Evolutionary conservation across 805 yeast species (phyloP), one percentile per base, ranked within the genome.

Genomic region (Yarrowia sp.): DNA sequence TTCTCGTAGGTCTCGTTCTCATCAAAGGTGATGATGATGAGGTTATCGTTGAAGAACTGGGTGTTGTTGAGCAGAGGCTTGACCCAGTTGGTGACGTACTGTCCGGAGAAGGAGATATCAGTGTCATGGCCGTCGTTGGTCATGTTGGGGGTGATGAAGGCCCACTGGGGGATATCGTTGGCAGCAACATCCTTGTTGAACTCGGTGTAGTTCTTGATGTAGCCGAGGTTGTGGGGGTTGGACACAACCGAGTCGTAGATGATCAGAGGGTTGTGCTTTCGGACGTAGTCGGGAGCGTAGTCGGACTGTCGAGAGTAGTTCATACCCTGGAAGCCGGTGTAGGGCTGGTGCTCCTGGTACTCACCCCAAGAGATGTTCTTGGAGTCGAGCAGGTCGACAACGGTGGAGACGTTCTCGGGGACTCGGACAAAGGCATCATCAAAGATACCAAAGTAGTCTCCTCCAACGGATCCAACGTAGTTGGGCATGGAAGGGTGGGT

Each of bases 401-500:
- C 66, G 48, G 79, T 76, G 48, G 84, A 81, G 36, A 83, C 78
- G 71, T 82, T 81, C 31, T 69, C 42, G 64, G 85, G 85, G 58
- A 82, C 69, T n/a, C 74, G 65, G 67, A 79, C 76, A 73, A 80
- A 82, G 67, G 76, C 75, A 71, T 82, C 85, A 66, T 76, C 77
- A 65, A 74, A 76, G 65, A 83, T 77, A 35, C 83, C 81, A 67
- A 81, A 81, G 73, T 82, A 80, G 73, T 81, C 84, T 69, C 86
- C 86, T 65, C 79, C 80, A 64, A 77, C 82, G 63, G 83, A 72
- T 43, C 81, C 82, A 64, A 82, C 70, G 71, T 81, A 81, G 75
- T 83, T 83, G 68, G 85, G 84, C 77, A 82, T 82, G 9, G 85
- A 81, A 65, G 85, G 84, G 70, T 81, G 83, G 64, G 84, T 79